Evolutionary conservation across 306 rosid genomes (phyloP).

Genomic region (Cicer cuneatum): DNA sequence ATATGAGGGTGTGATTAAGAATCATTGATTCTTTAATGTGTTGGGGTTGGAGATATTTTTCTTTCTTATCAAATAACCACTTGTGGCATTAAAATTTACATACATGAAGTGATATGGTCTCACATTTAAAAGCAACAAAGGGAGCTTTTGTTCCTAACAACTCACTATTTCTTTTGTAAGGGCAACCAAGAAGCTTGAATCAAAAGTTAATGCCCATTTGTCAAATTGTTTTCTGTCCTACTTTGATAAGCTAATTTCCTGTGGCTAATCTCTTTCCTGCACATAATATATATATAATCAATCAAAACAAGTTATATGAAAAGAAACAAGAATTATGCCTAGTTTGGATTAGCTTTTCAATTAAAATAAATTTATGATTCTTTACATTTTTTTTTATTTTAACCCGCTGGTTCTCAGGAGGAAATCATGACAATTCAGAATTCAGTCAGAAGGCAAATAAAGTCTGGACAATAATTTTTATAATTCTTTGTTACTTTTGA

Average conservation of each 20-base stretch:
- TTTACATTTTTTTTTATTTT: too few relatives aligned
- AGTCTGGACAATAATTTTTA: too few relatives aligned
- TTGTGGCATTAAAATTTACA: constrained; percentile 48
- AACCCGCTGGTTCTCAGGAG: too few relatives aligned
- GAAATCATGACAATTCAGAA: too few relatives aligned
- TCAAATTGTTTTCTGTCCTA: constrained; percentile 53
- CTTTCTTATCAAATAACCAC: constrained; percentile 45
- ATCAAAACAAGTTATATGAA: neutral
- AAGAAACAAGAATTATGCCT: neutral
- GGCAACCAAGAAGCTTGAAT: constrained; percentile 33
- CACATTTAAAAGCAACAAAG: constrained; percentile 38
- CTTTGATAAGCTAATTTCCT: constrained; percentile 55
- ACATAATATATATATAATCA: constrained; percentile 36
- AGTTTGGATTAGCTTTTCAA: neutral
- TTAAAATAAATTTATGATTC: too few relatives aligned
- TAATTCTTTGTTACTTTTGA: too few relatives aligned
- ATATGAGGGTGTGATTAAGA: constrained; percentile 37
- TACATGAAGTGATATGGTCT: constrained; percentile 35
- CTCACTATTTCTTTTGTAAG: constrained; percentile 41
- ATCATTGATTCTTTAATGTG: constrained; percentile 31
- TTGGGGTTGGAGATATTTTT: constrained; percentile 30
- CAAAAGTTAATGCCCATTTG: constrained; percentile 58
- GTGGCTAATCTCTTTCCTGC: constrained; percentile 72
- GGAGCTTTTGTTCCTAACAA: constrained; percentile 37
- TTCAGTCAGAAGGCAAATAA: too few relatives aligned